phyloP scores from a whole-genome alignment of 2,329 filamentous ascomycete species.

The Aspergillus thermomutatus region DNA sequence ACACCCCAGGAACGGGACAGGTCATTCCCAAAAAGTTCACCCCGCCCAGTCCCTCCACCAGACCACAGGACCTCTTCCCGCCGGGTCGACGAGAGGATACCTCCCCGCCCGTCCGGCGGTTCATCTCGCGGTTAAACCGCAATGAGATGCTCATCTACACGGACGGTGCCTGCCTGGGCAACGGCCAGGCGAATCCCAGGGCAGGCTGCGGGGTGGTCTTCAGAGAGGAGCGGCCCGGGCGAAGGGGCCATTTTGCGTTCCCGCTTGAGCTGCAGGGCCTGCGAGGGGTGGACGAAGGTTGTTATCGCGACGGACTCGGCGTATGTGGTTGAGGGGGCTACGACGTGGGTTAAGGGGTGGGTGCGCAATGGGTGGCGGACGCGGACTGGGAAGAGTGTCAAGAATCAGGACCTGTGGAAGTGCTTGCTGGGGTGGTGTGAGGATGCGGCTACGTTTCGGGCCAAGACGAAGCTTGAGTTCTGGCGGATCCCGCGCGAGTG shows the following conservation, averaged over 20 bases:
- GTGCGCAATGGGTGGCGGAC: constrained; percentile 46
- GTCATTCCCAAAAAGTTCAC: constrained; percentile 34
- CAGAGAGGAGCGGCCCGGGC: constrained; percentile 4
- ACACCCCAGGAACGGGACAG: constrained; percentile 23
- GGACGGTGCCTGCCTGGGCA: constrained; percentile 47
- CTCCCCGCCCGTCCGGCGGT: constrained; percentile 1
- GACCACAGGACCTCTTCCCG: constrained; percentile 4
- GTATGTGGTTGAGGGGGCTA: constrained; percentile 49
- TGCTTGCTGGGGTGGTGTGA: constrained; percentile 44
- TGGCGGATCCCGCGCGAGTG: constrained; percentile 47
- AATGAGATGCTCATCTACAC: constrained; percentile 42
- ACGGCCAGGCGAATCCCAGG: constrained; percentile 36
- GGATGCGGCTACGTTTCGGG: constrained; percentile 18
- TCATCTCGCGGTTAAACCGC: constrained; percentile 28
- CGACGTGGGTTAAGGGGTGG: constrained; percentile 45
- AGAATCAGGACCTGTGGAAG: constrained; percentile 55
- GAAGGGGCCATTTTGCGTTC: constrained; percentile 18
- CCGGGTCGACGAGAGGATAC: not conserved
- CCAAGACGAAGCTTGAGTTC: constrained; percentile 39
- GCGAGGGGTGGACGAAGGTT: constrained; percentile 41
- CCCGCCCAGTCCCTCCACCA: constrained; percentile 16
- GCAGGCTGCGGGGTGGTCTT: constrained; percentile 43
- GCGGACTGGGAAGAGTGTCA: constrained; percentile 32
- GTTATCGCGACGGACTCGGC: constrained; percentile 55
- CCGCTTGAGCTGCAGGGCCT: constrained; percentile 44